A percentile compares a stretch with the other conserved stretches of the same genome.
These are phyloP conservation scores for Pyrus bretschneideri DNA, from an alignment of 306 rosid species.

Conservation along the genomic window DNA sequence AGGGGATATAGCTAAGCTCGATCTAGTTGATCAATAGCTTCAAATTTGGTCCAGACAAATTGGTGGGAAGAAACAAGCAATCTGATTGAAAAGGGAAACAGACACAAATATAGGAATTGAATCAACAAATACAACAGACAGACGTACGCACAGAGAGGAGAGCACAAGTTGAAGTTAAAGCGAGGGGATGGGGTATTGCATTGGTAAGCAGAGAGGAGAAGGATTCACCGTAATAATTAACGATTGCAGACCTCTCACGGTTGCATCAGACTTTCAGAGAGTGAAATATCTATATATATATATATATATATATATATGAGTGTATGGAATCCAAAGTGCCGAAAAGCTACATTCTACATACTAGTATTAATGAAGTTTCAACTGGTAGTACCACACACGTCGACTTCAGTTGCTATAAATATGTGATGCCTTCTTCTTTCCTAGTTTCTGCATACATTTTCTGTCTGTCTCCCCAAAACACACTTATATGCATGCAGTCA, in stretches of 20 bases:
- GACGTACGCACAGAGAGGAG: background rate
- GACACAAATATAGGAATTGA: background rate
- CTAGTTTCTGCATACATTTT: slow-evolving; percentile 1
- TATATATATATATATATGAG: too few species aligned
- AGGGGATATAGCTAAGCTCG: background rate
- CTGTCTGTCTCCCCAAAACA: slow-evolving; percentile 5
- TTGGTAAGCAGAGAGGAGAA: background rate
- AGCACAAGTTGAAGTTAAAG: background rate
- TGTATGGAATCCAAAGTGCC: background rate
- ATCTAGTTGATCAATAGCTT: background rate
- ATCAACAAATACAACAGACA: background rate
- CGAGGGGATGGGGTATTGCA: slow-evolving; percentile 8
- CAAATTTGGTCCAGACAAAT: slow-evolving; percentile 9
- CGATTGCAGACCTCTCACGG: background rate
- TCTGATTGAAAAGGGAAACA: background rate
- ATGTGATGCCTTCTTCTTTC: slow-evolving; percentile 9
- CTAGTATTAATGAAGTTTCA: background rate
- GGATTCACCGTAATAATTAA: background rate
- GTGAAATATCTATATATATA: background rate
- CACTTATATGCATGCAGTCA: background rate
- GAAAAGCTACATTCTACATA: background rate
- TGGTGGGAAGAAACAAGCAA: slow-evolving; percentile 2
- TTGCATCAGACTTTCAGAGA: background rate
- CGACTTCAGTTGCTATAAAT: slow-evolving; percentile 15
- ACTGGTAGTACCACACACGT: background rate